A percentile compares a stretch with the other conserved stretches of the same genome.
These are phyloP conservation scores for Leccinum rimulosum DNA, from an alignment of 768 basidiomycete species.

Conservation along the genomic window DNA sequence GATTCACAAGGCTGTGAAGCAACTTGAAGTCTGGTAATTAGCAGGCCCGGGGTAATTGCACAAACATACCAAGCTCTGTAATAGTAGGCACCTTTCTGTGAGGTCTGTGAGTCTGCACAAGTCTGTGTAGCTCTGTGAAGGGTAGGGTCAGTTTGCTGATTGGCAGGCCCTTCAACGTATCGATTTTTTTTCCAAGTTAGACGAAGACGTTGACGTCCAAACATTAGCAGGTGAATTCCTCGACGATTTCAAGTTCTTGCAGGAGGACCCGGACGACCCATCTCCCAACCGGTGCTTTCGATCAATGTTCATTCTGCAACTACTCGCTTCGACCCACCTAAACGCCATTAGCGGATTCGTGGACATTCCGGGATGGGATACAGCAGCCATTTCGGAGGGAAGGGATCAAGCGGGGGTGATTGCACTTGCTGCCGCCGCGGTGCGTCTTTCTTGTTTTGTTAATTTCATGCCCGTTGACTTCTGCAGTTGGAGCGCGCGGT, in stretches of 20 bases:
- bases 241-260: neutral
- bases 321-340: neutral
- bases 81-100: too few relatives aligned
- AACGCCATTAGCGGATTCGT: neutral
- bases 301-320: neutral
- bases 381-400: neutral
- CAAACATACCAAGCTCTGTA: too few relatives aligned
- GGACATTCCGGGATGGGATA: neutral
- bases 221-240: neutral
- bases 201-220: neutral
- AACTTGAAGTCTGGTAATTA: too few relatives aligned
- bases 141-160: slow-evolving; percentile 5
- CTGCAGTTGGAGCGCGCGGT: too few relatives aligned
- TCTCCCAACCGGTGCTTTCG: neutral
- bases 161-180: too few relatives aligned
- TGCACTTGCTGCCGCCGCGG: neutral
- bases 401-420: neutral
- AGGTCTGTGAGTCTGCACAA: too few relatives aligned
- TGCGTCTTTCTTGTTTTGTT: neutral
- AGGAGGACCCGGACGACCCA: neutral
- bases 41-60: too few relatives aligned
- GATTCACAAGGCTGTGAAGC: too few relatives aligned
- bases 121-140: too few relatives aligned
- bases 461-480: neutral
- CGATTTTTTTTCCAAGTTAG: neutral